Base-by-base conservation (phyloP, 2,329 filamentous ascomycete genomes). In the Xylariaceae sp. region DNA sequence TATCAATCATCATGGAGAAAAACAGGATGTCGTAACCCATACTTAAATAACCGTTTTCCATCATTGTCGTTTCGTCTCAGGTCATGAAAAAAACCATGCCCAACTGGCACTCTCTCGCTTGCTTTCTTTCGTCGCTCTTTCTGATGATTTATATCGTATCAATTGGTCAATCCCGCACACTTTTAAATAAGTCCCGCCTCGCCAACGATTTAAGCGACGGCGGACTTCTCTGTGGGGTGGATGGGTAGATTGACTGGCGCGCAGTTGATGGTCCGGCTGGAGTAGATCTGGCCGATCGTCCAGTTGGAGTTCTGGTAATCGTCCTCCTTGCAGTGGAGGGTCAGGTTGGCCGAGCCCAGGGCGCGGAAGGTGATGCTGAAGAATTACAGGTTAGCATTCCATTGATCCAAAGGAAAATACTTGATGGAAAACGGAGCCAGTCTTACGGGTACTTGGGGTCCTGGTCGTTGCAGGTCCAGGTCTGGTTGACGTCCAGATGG, bases 401-500 rank as follows among this genome's bases (percentile, higher is more conserved):
- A 13, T n/a, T 27, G 16, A 6, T 14, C 8, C 17, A 24, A n/a
- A 15, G 5, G 13, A 30, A 5, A 5, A 34, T n/a, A n/a, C n/a
- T n/a, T n/a, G n/a, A n/a, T n/a, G n/a, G n/a, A 31, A 21, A 31
- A 12, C 19, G 31, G 13, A 9, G 8, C n/a, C 26, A 28, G 21
- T 57, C 60, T 54, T 46, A 65, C 61, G 65, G 63, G 32, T 57
- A 64, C 41, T 57, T 28, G 0, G 61, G 56, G 41, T 71, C 66
- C 11, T 44, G 21, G 19, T 67, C 65, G 31, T 50, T 47, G 56
- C 72, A 76, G 7, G 46, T 50, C 71, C 72, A 76, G 3, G 61
- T 67, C 60, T 75, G 70, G 55, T 70, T 69, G 45, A 74, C 56
- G 43, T 5, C 55, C 52, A 18, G 49, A 48, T 3, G 66, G 57